These are phyloP conservation scores for Ophiostoma ips DNA, from an alignment of 2,329 filamentous ascomycete species.

Conservation along the genomic window DNA sequence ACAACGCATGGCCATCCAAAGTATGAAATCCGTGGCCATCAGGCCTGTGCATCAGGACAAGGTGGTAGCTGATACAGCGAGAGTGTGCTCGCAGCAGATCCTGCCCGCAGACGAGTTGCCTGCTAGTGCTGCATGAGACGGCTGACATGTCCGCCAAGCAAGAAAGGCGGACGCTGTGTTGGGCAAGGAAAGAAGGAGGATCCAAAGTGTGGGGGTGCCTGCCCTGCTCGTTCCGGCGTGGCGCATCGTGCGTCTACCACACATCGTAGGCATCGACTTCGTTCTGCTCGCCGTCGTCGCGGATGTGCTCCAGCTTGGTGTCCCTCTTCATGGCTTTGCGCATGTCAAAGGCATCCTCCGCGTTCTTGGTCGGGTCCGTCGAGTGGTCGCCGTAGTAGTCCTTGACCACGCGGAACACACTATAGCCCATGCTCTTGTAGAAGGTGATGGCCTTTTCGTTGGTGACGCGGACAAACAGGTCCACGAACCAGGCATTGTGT, in stretches of 20 bases:
- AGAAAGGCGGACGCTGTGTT: too few relatives aligned
- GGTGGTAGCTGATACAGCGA: too few relatives aligned
- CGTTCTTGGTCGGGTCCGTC: conserved; percentile 42
- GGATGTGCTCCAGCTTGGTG: conserved; percentile 57
- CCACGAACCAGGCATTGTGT: conserved; percentile 84
- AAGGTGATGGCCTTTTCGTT: conserved; percentile 79
- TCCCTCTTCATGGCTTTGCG: conserved; percentile 80
- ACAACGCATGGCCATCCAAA: background rate
- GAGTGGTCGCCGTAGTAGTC: conserved; percentile 88
- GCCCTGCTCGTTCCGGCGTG: background rate
- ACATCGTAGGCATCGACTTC: conserved; percentile 74
- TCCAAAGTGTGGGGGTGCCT: background rate
- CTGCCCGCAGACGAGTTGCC: too few relatives aligned
- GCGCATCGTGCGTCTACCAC: conserved; percentile 38
- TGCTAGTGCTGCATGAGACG: too few relatives aligned
- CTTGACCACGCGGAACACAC: conserved; percentile 74
- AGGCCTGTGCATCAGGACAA: background rate
- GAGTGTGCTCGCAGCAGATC: background rate
- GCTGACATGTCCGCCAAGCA: background rate
- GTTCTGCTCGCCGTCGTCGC: conserved; percentile 66
- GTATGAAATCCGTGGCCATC: background rate
- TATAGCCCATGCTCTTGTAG: conserved; percentile 86
- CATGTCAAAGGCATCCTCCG: conserved; percentile 95
- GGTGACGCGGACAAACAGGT: conserved; percentile 81
- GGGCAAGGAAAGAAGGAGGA: too few relatives aligned